phyloP scores from a whole-genome alignment of 768 basidiomycete genomes.

The Leucosporidium scottii region DNA sequence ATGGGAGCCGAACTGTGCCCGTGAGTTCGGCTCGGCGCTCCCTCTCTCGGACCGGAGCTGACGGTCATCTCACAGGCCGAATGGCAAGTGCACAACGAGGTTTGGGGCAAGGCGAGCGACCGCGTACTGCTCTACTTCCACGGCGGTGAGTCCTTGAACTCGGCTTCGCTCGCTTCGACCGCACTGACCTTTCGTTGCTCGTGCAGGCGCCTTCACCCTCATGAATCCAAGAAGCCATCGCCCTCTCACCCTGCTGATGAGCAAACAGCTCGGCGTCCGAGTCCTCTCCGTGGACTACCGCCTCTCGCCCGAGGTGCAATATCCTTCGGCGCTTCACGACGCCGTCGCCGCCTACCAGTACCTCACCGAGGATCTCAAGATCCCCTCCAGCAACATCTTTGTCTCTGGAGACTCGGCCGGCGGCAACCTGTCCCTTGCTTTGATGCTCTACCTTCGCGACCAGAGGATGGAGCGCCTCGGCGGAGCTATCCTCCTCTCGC shows the following conservation, averaged over 20 bases:
- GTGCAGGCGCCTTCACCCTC: slow-evolving; percentile 75
- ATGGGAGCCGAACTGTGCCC: slow-evolving; percentile 66
- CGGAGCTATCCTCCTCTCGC: slow-evolving; percentile 73
- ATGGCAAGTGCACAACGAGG: slow-evolving; percentile 40
- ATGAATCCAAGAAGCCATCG: slow-evolving; percentile 83
- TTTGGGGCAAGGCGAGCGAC: slow-evolving; percentile 46
- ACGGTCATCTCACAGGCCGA: slow-evolving; percentile 72
- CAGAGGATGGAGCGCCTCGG: slow-evolving; percentile 74
- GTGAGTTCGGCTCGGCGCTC: slow-evolving; percentile 84
- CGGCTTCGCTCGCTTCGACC: neutral
- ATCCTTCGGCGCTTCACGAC: slow-evolving; percentile 80
- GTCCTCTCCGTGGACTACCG: slow-evolving; percentile 88
- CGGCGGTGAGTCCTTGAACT: slow-evolving; percentile 55
- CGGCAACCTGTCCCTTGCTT: slow-evolving; percentile 71
- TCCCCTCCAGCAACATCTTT: slow-evolving; percentile 59
- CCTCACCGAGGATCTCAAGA: slow-evolving; percentile 54
- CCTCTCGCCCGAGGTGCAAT: slow-evolving; percentile 83
- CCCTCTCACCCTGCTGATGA: slow-evolving; percentile 73
- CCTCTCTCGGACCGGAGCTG: slow-evolving; percentile 41
- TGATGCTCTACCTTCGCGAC: slow-evolving; percentile 86
- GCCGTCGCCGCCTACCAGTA: slow-evolving; percentile 77
- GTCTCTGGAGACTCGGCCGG: slow-evolving; percentile 86
- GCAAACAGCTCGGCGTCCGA: slow-evolving; percentile 73
- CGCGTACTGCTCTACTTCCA: slow-evolving; percentile 84
- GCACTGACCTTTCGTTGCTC: too few relatives aligned